A percentile compares a stretch with the other conserved stretches of the same genome.
phyloP scores from a whole-genome alignment of 306 rosid genomes.

The Amphicarpaea edgeworthii region DNA sequence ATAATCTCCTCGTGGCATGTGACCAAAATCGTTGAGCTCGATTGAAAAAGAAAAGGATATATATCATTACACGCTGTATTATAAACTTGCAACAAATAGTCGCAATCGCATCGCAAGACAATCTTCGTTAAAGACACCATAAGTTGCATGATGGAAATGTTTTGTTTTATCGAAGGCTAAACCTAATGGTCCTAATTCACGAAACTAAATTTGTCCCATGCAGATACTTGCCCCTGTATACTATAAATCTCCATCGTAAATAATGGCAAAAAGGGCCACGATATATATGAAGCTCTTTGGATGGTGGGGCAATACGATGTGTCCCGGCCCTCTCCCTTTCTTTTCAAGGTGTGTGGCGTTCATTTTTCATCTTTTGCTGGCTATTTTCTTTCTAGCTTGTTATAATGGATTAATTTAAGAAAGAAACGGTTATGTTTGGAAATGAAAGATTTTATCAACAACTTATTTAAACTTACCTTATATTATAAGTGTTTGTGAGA shows the following conservation, averaged over 20 bases:
- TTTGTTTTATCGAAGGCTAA: constrained; percentile 16
- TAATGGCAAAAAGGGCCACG: neutral
- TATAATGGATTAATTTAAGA: neutral
- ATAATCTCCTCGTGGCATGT: neutral
- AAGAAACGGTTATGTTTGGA: too few relatives aligned
- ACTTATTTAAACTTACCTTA: too few relatives aligned
- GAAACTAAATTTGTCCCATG: constrained; percentile 19
- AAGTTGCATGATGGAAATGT: constrained; percentile 16
- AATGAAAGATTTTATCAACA: too few relatives aligned
- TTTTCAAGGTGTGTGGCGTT: neutral
- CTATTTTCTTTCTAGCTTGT: neutral
- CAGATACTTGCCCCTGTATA: neutral
- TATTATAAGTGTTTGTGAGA: too few relatives aligned
- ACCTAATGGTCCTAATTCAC: neutral
- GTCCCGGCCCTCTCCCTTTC: neutral
- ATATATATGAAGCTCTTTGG: neutral
- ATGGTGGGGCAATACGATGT: neutral
- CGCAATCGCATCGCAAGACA: neutral
- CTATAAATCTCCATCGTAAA: neutral
- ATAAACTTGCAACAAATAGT: neutral
- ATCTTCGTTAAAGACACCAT: neutral
- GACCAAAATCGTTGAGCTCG: neutral
- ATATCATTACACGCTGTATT: neutral
- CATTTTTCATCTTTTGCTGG: neutral
- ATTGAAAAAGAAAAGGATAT: neutral